phyloP scores from a whole-genome alignment of 495 filamentous ascomycete genomes.

The Entonaema liquescens region DNA sequence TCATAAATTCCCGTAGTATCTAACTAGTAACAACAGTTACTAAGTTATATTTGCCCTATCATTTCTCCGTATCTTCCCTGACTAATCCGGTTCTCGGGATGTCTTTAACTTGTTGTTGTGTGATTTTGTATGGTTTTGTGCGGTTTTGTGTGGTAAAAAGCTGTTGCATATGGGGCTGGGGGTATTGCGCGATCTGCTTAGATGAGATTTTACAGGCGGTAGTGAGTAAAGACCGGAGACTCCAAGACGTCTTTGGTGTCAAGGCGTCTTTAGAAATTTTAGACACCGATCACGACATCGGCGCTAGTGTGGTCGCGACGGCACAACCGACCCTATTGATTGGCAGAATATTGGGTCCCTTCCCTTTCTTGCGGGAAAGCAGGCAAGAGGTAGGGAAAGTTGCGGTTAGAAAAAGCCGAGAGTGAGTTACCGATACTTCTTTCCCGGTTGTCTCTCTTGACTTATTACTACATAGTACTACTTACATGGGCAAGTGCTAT shows the following conservation, averaged over 20 bases:
- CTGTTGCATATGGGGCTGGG: constrained; percentile 32
- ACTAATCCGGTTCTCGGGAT: constrained; percentile 44
- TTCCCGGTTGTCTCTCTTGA: background rate
- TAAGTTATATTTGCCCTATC: constrained; percentile 5
- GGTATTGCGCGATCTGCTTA: constrained; percentile 41
- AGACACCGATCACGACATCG: constrained; percentile 52
- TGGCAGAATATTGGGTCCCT: constrained; percentile 33
- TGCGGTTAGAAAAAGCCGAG: constrained; percentile 19
- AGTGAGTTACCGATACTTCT: constrained; percentile 17
- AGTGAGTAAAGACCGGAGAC: background rate
- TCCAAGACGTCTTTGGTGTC: constrained; percentile 3
- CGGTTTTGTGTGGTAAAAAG: constrained; percentile 8
- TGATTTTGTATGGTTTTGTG: no score
- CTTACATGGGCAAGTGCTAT: no score
- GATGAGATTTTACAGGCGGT: constrained; percentile 37
- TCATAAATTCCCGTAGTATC: constrained; percentile 3
- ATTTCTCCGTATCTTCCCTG: constrained; percentile 13
- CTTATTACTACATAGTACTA: background rate
- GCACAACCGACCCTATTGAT: constrained; percentile 39
- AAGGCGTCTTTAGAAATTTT: constrained; percentile 43
- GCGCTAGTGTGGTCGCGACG: constrained; percentile 46
- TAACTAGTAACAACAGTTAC: background rate
- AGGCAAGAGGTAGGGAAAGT: no score
- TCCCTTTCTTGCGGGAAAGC: no score
- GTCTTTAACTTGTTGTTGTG: constrained; percentile 9